phyloP scores from a whole-genome alignment of 306 rosid genomes.

The Inga laurina region DNA sequence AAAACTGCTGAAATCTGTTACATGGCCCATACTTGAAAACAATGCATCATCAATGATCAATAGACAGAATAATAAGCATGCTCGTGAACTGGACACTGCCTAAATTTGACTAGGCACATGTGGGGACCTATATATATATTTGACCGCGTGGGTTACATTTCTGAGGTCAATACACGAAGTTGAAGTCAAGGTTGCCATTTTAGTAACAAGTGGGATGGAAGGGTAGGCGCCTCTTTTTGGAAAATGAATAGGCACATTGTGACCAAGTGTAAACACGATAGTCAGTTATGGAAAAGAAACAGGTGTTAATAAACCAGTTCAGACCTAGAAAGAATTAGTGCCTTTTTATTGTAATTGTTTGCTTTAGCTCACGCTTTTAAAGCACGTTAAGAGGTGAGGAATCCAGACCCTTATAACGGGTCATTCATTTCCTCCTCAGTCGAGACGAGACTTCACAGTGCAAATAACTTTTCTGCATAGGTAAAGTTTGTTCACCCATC shows the following conservation, averaged over 20 bases:
- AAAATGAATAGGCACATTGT: background rate
- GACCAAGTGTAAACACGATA: background rate
- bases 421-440: no score
- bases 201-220: background rate
- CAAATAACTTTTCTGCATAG: background rate
- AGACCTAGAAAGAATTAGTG: background rate
- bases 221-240: background rate
- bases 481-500: background rate
- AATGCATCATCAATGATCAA: background rate
- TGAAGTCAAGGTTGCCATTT: background rate
- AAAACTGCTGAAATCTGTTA: background rate
- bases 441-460: no score
- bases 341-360: no score
- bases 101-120: background rate
- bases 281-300: background rate
- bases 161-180: background rate
- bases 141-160: background rate
- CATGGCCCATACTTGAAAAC: background rate
- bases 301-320: background rate
- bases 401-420: no score
- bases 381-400: no score
- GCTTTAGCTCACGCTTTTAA: no score
- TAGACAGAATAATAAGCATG: background rate
- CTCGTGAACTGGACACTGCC: background rate
- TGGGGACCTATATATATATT: background rate